These are phyloP conservation scores for Kokia cookei DNA, from an alignment of 441 rosid species.

Conservation along the genomic window DNA sequence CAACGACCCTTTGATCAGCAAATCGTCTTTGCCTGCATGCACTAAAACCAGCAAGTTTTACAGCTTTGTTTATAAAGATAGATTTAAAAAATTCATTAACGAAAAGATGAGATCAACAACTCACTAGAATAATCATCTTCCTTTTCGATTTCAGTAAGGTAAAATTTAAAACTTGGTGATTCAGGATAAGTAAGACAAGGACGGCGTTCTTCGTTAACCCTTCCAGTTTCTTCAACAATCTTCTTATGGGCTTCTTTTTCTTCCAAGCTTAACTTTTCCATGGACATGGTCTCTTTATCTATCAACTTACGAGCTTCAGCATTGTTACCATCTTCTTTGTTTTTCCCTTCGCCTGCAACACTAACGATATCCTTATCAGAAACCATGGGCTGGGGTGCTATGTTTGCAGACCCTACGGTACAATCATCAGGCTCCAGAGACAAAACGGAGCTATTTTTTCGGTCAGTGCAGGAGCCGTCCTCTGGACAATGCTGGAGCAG, in stretches of 20 bases:
- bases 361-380: neutral
- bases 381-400: constrained; percentile 11
- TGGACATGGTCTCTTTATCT: constrained; percentile 1
- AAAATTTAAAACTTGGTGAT: constrained; percentile 80
- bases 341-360: neutral
- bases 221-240: constrained; percentile 15
- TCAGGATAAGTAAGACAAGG: constrained; percentile 20
- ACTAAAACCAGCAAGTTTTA: neutral
- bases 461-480: constrained; percentile 16
- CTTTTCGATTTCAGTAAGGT: constrained; percentile 29
- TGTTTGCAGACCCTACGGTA: constrained; percentile 21
- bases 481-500: constrained; percentile 38
- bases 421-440: constrained; percentile 7
- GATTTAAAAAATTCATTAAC: neutral
- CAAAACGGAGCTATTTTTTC: neutral
- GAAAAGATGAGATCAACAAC: neutral
- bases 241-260: constrained; percentile 3
- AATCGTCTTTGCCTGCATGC: constrained; percentile 20
- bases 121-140: constrained; percentile 14
- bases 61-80: neutral
- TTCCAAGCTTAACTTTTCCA: neutral
- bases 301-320: neutral
- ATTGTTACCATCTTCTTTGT: neutral
- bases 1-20: constrained; percentile 4
- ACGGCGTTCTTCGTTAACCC: constrained; percentile 13